Base-by-base conservation (phyloP, 2,329 filamentous ascomycete species). In the Tolypocladium tropicale region DNA sequence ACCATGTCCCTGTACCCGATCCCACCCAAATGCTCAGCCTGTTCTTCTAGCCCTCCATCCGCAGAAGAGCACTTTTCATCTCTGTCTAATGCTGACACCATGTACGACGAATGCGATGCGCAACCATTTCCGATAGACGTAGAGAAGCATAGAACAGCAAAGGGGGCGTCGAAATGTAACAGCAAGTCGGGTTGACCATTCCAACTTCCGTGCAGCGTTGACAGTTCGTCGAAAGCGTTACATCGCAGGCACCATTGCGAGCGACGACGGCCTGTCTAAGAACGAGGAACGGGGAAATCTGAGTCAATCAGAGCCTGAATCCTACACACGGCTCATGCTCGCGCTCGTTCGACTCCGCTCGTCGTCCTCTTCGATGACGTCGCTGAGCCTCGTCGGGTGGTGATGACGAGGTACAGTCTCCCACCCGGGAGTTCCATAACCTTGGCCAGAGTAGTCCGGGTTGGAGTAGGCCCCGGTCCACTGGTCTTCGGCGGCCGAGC, bases 341-440 rank as follows among this genome's bases (percentile, higher is more conserved):
- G 84, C 84, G 62, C 87, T 89, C 16, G 87, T 89, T 25, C 88
- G 82, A 67, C 88, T 89, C 53, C 84, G 79, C 71, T 95, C 90
- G 62, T 94, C 89, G 60, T 95, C 87, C 66, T 90, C 90, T 66
- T 91, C 88, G 33, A 94, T 79, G 32, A 96, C 91, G 71, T 95
- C 91, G 69, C 90, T 95, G 60, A 96, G 76, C 56, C 92, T 78
- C 10, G 91, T 95, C 0, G 91, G 91, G 71, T 96, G 90, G 62
- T 94, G 89, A 70, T 95, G 91, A 56, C 85, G 81, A 28, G 86
- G 85, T 60, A 90, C 76, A n/a, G 75, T 74, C 60, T 94, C 89
- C 89, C 90, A 95, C 18, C 82, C 85, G 2, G 84, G 79, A 1
- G 82, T 80, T 9, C 78, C 84, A 70, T 85, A 90, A 25, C 80